Conservation (phyloP, 805 yeast species). For the Yamadazyma nakazawae region DNA sequence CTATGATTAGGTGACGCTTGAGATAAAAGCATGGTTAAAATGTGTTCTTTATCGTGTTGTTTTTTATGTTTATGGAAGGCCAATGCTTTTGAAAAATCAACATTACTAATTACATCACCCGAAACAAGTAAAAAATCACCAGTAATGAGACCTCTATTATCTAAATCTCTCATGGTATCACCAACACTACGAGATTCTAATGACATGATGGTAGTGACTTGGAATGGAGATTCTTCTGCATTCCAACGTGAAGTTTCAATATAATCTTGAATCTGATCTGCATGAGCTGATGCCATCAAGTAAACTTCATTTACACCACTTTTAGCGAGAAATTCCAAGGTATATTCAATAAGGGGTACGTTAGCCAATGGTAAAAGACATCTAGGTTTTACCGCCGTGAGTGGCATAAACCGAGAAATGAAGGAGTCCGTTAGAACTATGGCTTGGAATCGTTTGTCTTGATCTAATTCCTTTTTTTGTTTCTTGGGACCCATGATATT, state of each 20-base stretch:
- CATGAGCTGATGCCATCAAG: constrained; percentile 86
- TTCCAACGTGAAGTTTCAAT: constrained; percentile 71
- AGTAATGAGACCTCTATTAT: constrained; percentile 81
- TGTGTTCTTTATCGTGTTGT: constrained; percentile 79
- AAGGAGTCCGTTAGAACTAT: constrained; percentile 92
- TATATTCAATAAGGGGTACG: constrained; percentile 90
- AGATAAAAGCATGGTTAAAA: constrained; percentile 89
- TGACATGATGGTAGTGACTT: constrained; percentile 72
- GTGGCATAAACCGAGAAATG: constrained; percentile 88
- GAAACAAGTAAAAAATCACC: constrained; percentile 88
- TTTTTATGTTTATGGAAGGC: constrained; percentile 71
- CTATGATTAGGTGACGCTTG: constrained; percentile 83
- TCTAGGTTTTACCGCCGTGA: constrained; percentile 81
- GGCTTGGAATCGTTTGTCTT: constrained; percentile 83
- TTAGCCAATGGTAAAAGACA: constrained; percentile 91
- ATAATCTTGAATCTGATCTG: constrained; percentile 81
- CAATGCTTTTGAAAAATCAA: constrained; percentile 72
- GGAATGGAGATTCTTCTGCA: constrained; percentile 71
- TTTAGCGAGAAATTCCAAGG: constrained; percentile 87
- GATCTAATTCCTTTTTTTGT: constrained; percentile 52
- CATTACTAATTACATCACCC: constrained; percentile 94
- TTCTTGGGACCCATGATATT: constrained; percentile 46
- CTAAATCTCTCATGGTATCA: constrained; percentile 95
- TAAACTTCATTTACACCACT: constrained; percentile 89
- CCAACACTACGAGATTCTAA: constrained; percentile 91